Conservation (phyloP, 208 protist species). For the Crithidia thermophila region DNA sequence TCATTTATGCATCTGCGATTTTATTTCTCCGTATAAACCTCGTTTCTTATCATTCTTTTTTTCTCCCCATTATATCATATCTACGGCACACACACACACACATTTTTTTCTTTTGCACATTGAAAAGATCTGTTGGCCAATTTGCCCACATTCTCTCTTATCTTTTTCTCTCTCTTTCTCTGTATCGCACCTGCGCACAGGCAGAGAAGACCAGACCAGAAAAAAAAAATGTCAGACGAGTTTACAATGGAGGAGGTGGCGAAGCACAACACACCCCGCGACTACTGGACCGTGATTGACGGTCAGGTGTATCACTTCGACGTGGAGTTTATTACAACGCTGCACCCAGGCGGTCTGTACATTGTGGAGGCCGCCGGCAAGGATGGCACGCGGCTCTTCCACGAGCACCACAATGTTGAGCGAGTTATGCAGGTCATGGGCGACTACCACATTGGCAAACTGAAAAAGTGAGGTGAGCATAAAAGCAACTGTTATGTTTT, state of each 20-base stretch:
- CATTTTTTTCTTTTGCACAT: background rate
- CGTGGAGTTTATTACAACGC: slow-evolving; percentile 29
- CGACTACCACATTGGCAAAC: slow-evolving; percentile 35
- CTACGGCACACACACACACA: no score
- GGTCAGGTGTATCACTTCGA: slow-evolving; percentile 47
- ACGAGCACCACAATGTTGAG: slow-evolving; percentile 30
- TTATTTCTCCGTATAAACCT: background rate
- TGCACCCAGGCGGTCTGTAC: slow-evolving; percentile 39
- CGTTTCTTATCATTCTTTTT: slow-evolving; percentile 2
- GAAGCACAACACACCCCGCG: slow-evolving; percentile 38
- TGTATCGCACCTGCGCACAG: background rate
- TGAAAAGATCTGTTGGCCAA: no score
- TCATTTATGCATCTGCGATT: background rate
- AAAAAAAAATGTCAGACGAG: slow-evolving; percentile 18
- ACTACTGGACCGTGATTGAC: slow-evolving; percentile 60
- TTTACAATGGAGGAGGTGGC: slow-evolving; percentile 45
- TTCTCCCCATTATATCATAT: background rate
- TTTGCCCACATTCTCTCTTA: background rate
- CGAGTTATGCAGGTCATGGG: slow-evolving; percentile 21
- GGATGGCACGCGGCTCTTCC: slow-evolving; percentile 39
- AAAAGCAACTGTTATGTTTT: background rate
- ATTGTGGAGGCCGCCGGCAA: slow-evolving; percentile 45
- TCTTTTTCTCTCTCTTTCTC: slow-evolving; percentile 11
- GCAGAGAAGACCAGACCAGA: no score
- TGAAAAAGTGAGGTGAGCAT: slow-evolving; percentile 17